Percentiles rank a stretch among this genome's conserved stretches.
These are phyloP conservation scores for Glutinoglossum americanum DNA, from an alignment of 495 filamentous ascomycete species.

Conservation along the genomic window DNA sequence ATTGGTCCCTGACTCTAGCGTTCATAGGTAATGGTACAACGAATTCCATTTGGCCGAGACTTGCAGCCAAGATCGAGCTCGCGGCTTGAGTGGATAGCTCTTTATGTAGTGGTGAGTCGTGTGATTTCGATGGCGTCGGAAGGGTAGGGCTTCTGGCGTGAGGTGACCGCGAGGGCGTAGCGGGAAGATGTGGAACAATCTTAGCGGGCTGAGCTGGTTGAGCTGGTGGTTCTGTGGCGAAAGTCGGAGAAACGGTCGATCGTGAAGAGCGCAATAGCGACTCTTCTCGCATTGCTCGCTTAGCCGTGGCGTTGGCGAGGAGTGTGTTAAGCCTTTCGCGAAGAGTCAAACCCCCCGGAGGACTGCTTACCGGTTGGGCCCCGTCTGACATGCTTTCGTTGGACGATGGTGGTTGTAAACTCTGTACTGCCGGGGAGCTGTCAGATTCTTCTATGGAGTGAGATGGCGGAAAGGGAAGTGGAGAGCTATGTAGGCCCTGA, in stretches of 20 bases:
- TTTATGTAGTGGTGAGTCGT: neutral
- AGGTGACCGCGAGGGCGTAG: neutral
- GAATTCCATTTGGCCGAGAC: slow-evolving; percentile 8
- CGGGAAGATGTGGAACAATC: too few species aligned
- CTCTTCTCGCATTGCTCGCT: neutral
- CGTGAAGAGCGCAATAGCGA: neutral
- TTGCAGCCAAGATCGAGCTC: neutral
- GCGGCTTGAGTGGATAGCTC: neutral
- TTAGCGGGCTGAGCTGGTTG: neutral
- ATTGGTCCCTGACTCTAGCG: slow-evolving; percentile 12
- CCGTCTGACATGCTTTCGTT: neutral
- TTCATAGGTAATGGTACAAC: slow-evolving; percentile 13
- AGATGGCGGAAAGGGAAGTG: neutral
- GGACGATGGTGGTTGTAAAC: neutral
- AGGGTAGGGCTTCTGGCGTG: neutral
- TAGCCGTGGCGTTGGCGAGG: neutral
- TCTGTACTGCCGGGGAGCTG: neutral
- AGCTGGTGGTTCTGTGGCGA: neutral
- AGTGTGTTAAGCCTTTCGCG: neutral
- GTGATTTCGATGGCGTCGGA: neutral
- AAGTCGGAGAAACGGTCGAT: neutral
- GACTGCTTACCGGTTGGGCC: neutral
- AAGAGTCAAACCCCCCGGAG: neutral
- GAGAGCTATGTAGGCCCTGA: neutral
- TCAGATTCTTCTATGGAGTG: neutral